phyloP scores from a whole-genome alignment of 2,329 filamentous ascomycete species.

The Neoascochyta sp. region DNA sequence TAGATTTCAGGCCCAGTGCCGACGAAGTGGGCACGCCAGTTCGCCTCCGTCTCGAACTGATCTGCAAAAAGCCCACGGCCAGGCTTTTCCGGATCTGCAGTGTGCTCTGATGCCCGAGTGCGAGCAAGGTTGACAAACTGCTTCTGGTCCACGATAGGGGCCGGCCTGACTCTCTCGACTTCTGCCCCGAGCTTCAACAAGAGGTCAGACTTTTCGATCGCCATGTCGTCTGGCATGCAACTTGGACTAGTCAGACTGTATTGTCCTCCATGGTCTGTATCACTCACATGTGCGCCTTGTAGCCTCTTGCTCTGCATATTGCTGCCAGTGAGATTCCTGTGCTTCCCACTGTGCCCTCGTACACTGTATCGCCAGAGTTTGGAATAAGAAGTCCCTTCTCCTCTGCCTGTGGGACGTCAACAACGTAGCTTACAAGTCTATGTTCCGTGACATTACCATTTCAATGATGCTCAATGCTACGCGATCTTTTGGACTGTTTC shows the following conservation, averaged over 20 bases:
- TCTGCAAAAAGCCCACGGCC: slow-evolving; percentile 90
- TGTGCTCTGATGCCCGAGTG: slow-evolving; percentile 71
- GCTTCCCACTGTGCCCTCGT: slow-evolving; percentile 94
- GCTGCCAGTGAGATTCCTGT: slow-evolving; percentile 93
- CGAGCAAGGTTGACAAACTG: slow-evolving; percentile 95
- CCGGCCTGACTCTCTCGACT: slow-evolving; percentile 87
- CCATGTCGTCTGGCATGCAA: slow-evolving; percentile 94
- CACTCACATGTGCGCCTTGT: slow-evolving; percentile 82
- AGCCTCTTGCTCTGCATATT: slow-evolving; percentile 81
- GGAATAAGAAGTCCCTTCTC: slow-evolving; percentile 70
- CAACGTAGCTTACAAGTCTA: background rate
- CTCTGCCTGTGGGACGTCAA: slow-evolving; percentile 59
- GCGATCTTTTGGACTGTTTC: slow-evolving; percentile 89
- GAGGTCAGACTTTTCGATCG: slow-evolving; percentile 81
- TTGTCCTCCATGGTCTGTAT: slow-evolving; percentile 3
- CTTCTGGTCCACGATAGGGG: slow-evolving; percentile 85
- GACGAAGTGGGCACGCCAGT: slow-evolving; percentile 78
- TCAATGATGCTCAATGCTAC: slow-evolving; percentile 89
- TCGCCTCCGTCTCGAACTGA: slow-evolving; percentile 89
- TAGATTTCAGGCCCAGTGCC: slow-evolving; percentile 89
- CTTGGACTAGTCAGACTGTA: slow-evolving; percentile 34
- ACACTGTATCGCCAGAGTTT: slow-evolving; percentile 84
- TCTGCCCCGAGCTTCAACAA: slow-evolving; percentile 83
- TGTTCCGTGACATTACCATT: slow-evolving; percentile 41
- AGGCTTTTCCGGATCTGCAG: slow-evolving; percentile 51